A percentile compares a stretch with the other conserved stretches of the same genome.
Evolutionary conservation across 2,329 filamentous ascomycete genomes (phyloP).

Genomic region (Ramularia endophylla): DNA sequence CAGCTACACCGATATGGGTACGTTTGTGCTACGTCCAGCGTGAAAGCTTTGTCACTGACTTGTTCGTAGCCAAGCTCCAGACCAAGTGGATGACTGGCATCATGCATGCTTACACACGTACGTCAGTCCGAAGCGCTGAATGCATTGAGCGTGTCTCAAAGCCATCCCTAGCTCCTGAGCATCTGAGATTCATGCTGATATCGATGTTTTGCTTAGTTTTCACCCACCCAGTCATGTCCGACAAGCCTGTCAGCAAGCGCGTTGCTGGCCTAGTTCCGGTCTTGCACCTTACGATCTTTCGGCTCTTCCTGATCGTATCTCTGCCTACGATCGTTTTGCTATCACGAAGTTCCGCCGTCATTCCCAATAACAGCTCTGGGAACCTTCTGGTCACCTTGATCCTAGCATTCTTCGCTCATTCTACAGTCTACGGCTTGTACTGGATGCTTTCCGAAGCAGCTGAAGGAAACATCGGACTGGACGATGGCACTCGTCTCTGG

Average conservation of each 20-base stretch:
- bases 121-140: too few relatives aligned
- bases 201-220: too few relatives aligned
- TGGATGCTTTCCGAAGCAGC: constrained; percentile 11
- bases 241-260: constrained; percentile 7
- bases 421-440: constrained; percentile 9
- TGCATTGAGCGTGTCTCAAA: too few relatives aligned
- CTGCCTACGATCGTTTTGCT: constrained; percentile 9
- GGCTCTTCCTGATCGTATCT: constrained; percentile 9
- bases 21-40: too few relatives aligned
- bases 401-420: constrained; percentile 10
- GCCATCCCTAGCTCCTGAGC: too few relatives aligned
- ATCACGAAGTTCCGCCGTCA: constrained; percentile 3
- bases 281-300: constrained; percentile 7
- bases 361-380: constrained; percentile 6
- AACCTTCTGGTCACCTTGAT: constrained; percentile 7
- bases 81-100: constrained; percentile 17
- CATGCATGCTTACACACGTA: constrained; percentile 15
- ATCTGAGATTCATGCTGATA: too few relatives aligned
- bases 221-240: constrained; percentile 8
- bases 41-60: too few relatives aligned
- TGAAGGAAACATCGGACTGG: constrained; percentile 9
- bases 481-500: constrained; percentile 15
- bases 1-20: constrained; percentile 13
- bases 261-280: constrained; percentile 9
- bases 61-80: constrained; percentile 9